Evolutionary conservation across 2,329 filamentous ascomycete genomes (phyloP).

Genomic region (Colletotrichum gloeosporioides): DNA sequence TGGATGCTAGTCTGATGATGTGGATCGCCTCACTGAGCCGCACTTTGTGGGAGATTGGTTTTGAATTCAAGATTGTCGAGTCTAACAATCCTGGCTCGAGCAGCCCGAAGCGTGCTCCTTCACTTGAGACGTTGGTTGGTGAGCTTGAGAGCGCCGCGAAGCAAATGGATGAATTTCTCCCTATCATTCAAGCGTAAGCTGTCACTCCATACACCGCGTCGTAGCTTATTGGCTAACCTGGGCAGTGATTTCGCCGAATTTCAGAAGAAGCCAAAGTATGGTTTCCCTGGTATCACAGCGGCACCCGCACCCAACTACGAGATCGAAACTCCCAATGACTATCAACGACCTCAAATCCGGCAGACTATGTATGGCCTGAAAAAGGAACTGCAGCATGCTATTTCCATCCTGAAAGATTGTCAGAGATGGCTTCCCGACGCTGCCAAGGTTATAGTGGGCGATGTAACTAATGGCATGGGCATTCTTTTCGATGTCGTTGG

Average conservation of each 20-base stretch:
- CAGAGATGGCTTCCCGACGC: neutral
- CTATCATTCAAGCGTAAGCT: constrained; percentile 24
- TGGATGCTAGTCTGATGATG: constrained; percentile 25
- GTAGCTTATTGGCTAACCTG: neutral
- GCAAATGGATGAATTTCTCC: constrained; percentile 26
- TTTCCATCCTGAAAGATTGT: constrained; percentile 14
- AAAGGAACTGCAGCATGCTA: constrained; percentile 26
- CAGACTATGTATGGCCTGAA: constrained; percentile 27
- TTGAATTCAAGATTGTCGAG: neutral
- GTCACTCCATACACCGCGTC: neutral
- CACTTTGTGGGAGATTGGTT: constrained; percentile 19
- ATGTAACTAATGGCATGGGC: constrained; percentile 9
- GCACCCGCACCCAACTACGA: neutral
- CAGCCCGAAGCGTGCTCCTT: neutral
- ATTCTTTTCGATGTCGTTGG: constrained; percentile 23
- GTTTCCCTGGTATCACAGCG: neutral
- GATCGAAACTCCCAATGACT: neutral
- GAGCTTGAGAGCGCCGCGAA: constrained; percentile 6
- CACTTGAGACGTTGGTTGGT: neutral
- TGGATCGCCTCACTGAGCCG: constrained; percentile 26
- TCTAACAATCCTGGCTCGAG: neutral
- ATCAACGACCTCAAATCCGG: constrained; percentile 20
- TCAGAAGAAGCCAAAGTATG: neutral
- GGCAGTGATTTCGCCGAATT: constrained; percentile 25
- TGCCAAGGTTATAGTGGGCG: neutral